A percentile compares a stretch with the other conserved stretches of the same genome.
Conservation (phyloP, 139 green algal genomes). For the Chlamydomonas sp. region DNA sequence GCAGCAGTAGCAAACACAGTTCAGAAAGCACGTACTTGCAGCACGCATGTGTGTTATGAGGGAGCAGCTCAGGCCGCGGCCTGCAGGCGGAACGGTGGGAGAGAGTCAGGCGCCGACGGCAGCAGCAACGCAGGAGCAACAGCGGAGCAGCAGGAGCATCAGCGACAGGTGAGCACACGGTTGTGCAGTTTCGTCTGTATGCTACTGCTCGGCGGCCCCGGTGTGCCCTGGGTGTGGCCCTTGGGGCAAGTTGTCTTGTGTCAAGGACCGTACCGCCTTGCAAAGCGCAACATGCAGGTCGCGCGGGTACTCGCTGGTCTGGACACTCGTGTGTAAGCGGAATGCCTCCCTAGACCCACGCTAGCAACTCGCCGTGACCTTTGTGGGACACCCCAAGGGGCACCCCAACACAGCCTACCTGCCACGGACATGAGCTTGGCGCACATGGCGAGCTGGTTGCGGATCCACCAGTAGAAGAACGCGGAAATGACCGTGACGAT, state of each 20-base stretch:
- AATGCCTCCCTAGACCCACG: neutral
- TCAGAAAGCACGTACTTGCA: neutral
- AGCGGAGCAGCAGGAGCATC: too few relatives aligned
- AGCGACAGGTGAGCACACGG: too few relatives aligned
- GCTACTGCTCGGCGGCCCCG: too few relatives aligned
- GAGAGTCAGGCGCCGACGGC: too few relatives aligned
- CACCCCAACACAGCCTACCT: slow-evolving; percentile 9
- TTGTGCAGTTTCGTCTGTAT: too few relatives aligned
- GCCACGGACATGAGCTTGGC: slow-evolving; percentile 20
- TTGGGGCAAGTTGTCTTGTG: neutral
- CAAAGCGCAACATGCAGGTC: too few relatives aligned
- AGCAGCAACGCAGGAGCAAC: too few relatives aligned
- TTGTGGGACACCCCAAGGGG: neutral
- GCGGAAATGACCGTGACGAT: neutral
- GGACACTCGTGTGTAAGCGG: neutral
- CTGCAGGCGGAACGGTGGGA: neutral
- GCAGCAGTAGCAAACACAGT: neutral
- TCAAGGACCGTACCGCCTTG: neutral
- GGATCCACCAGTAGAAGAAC: slow-evolving; percentile 36
- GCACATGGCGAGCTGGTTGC: slow-evolving; percentile 13
- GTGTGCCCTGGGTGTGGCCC: too few relatives aligned
- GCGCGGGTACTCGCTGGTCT: neutral
- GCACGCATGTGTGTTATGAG: neutral
- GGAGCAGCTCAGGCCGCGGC: neutral
- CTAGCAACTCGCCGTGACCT: too few relatives aligned